phyloP scores from a whole-genome alignment of 1,139 yeast genomes.

The Yamadazyma dushanensis region DNA sequence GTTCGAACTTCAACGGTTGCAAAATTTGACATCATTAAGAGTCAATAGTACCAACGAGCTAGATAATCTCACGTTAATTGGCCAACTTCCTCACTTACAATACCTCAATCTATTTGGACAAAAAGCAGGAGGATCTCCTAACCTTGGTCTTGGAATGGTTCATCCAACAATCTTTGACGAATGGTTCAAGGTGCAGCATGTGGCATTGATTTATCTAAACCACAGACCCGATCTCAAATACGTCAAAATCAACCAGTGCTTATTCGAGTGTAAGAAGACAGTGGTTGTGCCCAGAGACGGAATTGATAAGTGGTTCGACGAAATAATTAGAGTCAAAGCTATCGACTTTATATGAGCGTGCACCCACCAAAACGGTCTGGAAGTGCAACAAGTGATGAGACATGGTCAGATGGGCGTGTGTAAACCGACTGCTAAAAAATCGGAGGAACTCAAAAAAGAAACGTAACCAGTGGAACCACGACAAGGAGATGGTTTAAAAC shows the following conservation, averaged over 20 bases:
- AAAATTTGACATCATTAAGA: constrained; percentile 34
- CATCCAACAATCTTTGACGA: constrained; percentile 58
- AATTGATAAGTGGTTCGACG: constrained; percentile 45
- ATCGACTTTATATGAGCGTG: constrained; percentile 5
- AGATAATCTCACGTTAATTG: constrained; percentile 25
- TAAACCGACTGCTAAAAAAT: too few relatives aligned
- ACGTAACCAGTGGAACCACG: too few relatives aligned
- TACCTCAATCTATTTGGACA: constrained; percentile 51
- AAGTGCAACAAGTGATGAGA: too few relatives aligned
- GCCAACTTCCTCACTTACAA: constrained; percentile 27
- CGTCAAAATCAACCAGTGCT: constrained; percentile 42
- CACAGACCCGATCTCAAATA: constrained; percentile 33
- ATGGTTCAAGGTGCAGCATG: constrained; percentile 59
- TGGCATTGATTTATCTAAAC: constrained; percentile 39
- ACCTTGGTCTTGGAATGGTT: constrained; percentile 54
- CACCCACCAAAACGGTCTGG: background rate
- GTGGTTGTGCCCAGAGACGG: constrained; percentile 40
- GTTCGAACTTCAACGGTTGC: constrained; percentile 19
- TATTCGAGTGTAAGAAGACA: constrained; percentile 29
- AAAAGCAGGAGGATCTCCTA: constrained; percentile 55
- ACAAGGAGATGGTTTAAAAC: background rate
- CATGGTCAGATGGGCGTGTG: background rate
- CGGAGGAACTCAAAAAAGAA: constrained; percentile 1
- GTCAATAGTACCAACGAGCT: constrained; percentile 34
- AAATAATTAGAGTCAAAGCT: constrained; percentile 18